phyloP scores from a whole-genome alignment of 768 basidiomycete genomes.

The Suillus paluster region DNA sequence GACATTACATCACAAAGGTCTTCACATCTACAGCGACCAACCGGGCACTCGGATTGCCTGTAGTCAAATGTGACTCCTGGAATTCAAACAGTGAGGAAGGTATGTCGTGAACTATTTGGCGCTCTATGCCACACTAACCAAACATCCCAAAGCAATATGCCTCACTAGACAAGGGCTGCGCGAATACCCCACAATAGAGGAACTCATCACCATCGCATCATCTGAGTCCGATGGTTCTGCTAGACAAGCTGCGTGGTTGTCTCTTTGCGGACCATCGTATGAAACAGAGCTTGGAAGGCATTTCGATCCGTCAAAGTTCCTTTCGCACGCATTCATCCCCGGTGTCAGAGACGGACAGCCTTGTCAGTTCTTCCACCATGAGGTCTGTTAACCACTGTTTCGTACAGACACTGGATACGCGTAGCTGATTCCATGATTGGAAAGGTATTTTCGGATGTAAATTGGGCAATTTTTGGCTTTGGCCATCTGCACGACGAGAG shows the following conservation, averaged over 20 bases:
- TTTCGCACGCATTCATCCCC: constrained; percentile 74
- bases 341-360: constrained; percentile 37
- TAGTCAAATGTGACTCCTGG: not conserved
- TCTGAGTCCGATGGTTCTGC: constrained; percentile 40
- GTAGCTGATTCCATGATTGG: not conserved
- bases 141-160: not conserved
- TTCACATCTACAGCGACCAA: not conserved
- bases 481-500: constrained; percentile 58
- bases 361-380: not conserved
- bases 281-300: not conserved
- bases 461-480: constrained; percentile 77
- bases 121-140: not conserved
- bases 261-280: constrained; percentile 30
- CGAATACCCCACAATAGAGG: not conserved
- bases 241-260: constrained; percentile 65
- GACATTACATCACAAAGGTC: not conserved
- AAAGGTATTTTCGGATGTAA: constrained; percentile 67
- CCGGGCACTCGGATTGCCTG: not conserved
- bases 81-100: not conserved
- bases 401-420: not conserved
- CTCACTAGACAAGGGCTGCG: not conserved
- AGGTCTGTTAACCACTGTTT: not conserved
- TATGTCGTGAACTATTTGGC: not conserved
- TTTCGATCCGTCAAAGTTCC: constrained; percentile 48
- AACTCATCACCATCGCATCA: not conserved